phyloP scores from a whole-genome alignment of 2,329 filamentous ascomycete genomes.

The Pleoardoris graminearum region DNA sequence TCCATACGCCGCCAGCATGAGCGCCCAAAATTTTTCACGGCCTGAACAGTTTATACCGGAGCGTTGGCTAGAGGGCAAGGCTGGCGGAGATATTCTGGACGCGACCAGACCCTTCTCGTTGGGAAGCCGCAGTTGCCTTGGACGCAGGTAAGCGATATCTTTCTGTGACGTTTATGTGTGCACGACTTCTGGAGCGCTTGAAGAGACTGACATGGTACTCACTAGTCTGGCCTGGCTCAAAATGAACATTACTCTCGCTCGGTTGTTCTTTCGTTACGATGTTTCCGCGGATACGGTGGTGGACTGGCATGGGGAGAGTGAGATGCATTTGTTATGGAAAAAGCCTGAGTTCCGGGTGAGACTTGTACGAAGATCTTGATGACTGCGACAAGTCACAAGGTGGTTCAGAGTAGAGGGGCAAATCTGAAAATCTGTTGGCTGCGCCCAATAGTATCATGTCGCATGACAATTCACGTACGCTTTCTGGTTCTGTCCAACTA shows the following conservation, averaged over 20 bases:
- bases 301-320: constrained; percentile 8
- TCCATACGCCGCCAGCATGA: constrained; percentile 9
- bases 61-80: constrained; percentile 27
- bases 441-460: too few species aligned
- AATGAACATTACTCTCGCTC: constrained; percentile 40
- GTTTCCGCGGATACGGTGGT: constrained; percentile 23
- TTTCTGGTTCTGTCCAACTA: too few species aligned
- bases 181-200: too few species aligned
- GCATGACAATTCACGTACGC: too few species aligned
- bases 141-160: constrained; percentile 15
- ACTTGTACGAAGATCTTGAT: too few species aligned
- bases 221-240: constrained; percentile 31
- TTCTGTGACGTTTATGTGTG: too few species aligned
- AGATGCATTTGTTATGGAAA: constrained; percentile 10
- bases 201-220: background rate
- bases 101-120: constrained; percentile 21
- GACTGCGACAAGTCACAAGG: too few species aligned
- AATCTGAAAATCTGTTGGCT: too few species aligned
- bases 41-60: constrained; percentile 32
- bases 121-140: constrained; percentile 27
- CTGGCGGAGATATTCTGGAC: constrained; percentile 13
- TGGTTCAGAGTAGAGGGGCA: too few species aligned
- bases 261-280: constrained; percentile 46
- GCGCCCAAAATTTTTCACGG: constrained; percentile 23
- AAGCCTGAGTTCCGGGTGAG: too few species aligned